Evolutionary conservation across 1,139 yeast genomes (phyloP), one percentile per base, ranked within the genome.

Genomic region (Candida sp.): DNA sequence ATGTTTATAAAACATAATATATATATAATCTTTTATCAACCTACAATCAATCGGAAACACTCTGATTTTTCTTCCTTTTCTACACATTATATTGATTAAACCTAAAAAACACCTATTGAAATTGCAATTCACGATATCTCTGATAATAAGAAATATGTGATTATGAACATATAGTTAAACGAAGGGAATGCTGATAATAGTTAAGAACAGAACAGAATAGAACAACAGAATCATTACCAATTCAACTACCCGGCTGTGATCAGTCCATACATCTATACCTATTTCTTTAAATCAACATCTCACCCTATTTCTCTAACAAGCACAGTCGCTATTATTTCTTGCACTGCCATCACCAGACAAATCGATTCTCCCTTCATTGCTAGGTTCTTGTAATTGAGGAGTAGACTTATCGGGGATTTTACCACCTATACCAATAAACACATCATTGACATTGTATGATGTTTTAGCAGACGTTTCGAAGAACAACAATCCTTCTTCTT

Each of bases 391-490:
- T 15, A 37, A 45, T 23, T 35, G 39, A 5, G 45, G 39, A 35
- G 33, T 45, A 8, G 41, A 36, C 4, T 43, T 41, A 39, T 77
- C 69, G 5, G 97, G 96, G 43, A 91, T 84, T 65, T 86, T 84
- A 50, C 82, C 81, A 35, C 97, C 98, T 56, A 93, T 86, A 22
- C 83, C 86, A 42, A 82, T 79, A 65, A 95, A 95, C 30, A 89
- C 81, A 35, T 87, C 89, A 46, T 79, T 79, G 35, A 95, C 90
- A 51, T 88, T 87, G 56, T 80, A 77, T 11, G 97, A 93, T 1
- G 95, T 82, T 68, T 91, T 93, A 6, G 99, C 99, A 61, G 96
- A 87, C 1, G 96, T 95, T 64, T 95, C 98, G 55, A 84, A 86
- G 62, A 88, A 91, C 40, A 91, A 63, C 42, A 95, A 74, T 1